Conservation (phyloP, 2,329 filamentous ascomycete species). For the Pseudohalonectria lignicola region DNA sequence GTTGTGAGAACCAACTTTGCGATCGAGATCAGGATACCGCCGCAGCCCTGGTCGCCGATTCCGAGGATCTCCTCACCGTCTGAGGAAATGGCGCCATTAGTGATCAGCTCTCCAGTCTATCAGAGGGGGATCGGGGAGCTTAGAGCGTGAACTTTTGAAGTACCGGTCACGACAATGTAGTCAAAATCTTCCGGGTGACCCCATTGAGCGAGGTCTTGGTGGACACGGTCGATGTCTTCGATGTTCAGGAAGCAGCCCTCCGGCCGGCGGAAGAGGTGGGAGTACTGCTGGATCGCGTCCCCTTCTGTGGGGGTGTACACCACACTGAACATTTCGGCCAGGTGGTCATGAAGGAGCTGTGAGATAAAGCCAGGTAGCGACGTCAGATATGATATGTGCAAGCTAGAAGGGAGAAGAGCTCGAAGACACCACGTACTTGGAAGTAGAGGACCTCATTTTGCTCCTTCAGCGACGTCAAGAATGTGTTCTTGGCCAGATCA, state of each 20-base stretch:
- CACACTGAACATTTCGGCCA: constrained; percentile 83
- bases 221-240: constrained; percentile 52
- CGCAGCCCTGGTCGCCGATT: constrained; percentile 81
- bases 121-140: too few relatives aligned
- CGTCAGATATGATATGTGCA: too few relatives aligned
- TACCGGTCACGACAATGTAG: constrained; percentile 78
- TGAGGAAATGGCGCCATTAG: too few relatives aligned
- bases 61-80: constrained; percentile 66
- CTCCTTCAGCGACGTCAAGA: constrained; percentile 73
- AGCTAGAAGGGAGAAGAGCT: too few relatives aligned
- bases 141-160: too few relatives aligned
- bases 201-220: constrained; percentile 57
- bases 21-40: constrained; percentile 72
- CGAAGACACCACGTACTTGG: constrained; percentile 37
- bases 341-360: constrained; percentile 62
- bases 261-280: constrained; percentile 62
- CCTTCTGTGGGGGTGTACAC: constrained; percentile 88
- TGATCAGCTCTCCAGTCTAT: too few relatives aligned
- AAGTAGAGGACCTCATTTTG: constrained; percentile 81
- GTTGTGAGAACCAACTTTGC: constrained; percentile 79
- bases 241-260: constrained; percentile 78
- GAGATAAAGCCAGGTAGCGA: constrained; percentile 4
- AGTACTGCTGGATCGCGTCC: constrained; percentile 79
- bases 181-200: constrained; percentile 66
- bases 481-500: constrained; percentile 74